phyloP scores from a whole-genome alignment of 2,329 filamentous ascomycete genomes.

The Coniochaeta sp. region DNA sequence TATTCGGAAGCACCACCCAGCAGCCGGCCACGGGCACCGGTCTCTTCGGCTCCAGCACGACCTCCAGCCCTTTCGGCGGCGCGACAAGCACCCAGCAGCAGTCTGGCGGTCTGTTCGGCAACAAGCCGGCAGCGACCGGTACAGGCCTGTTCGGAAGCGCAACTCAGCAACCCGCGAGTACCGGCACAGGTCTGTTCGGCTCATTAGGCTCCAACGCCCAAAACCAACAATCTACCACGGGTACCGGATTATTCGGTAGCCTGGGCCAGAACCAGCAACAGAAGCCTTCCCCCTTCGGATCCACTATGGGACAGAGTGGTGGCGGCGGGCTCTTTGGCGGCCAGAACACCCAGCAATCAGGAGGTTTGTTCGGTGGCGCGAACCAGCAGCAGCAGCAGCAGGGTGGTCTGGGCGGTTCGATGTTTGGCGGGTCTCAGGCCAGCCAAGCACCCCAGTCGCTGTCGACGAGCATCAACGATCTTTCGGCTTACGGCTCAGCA shows the following conservation, averaged over 20 bases:
- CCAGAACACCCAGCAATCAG: slow-evolving; percentile 29
- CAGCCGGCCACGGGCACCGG: not conserved
- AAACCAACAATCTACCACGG: slow-evolving; percentile 10
- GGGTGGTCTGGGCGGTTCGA: slow-evolving; percentile 40
- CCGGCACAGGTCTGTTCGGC: slow-evolving; percentile 36
- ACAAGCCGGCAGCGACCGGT: slow-evolving; percentile 1
- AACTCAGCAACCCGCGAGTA: slow-evolving; percentile 21
- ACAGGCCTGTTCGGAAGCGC: slow-evolving; percentile 19
- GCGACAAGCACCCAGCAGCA: slow-evolving; percentile 2
- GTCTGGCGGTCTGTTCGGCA: slow-evolving; percentile 7
- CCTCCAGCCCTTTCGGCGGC: slow-evolving; percentile 4
- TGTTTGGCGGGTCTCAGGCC: slow-evolving; percentile 51
- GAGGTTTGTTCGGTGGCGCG: slow-evolving; percentile 36
- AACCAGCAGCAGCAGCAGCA: slow-evolving; percentile 43
- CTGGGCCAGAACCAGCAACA: slow-evolving; percentile 41
- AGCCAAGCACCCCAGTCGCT: slow-evolving; percentile 51
- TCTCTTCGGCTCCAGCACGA: slow-evolving; percentile 4
- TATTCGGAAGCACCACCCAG: slow-evolving; percentile 28
- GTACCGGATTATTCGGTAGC: slow-evolving; percentile 39
- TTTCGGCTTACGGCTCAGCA: slow-evolving; percentile 84
- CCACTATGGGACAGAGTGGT: slow-evolving; percentile 28
- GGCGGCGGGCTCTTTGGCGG: slow-evolving; percentile 48
- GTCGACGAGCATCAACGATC: slow-evolving; percentile 72
- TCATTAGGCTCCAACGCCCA: slow-evolving; percentile 20
- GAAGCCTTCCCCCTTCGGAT: slow-evolving; percentile 50